A percentile compares a stretch with the other conserved stretches of the same genome.
Evolutionary conservation across 148 eudicot genomes (phyloP).

Genomic region (Pouteria glomerata): DNA sequence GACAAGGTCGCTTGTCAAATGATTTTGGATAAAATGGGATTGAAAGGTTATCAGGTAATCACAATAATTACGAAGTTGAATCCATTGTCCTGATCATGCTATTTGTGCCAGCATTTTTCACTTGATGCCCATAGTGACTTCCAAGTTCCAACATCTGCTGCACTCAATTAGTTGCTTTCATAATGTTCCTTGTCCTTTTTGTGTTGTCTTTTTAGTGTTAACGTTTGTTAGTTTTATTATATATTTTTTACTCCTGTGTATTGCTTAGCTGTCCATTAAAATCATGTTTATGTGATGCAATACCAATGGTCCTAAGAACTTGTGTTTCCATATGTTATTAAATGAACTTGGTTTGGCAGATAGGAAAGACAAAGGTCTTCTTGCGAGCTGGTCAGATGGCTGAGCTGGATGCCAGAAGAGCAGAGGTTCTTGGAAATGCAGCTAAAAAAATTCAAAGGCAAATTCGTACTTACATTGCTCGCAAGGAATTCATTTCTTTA

Average conservation of each 20-base stretch:
- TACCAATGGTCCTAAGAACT: neutral
- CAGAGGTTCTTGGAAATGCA: constrained; percentile 89
- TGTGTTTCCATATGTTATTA: neutral
- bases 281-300: neutral
- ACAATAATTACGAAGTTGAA: neutral
- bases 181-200: neutral
- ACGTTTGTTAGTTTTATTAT: neutral
- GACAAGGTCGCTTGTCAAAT: constrained; percentile 85
- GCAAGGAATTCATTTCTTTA: constrained; percentile 64
- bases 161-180: neutral
- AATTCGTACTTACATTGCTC: constrained; percentile 81
- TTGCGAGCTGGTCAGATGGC: constrained; percentile 99
- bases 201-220: neutral
- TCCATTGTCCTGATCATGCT: neutral
- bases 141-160: constrained; percentile 3
- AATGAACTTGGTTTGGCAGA: constrained; percentile 42
- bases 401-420: constrained; percentile 88
- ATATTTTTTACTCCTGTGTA: neutral
- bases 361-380: constrained; percentile 95
- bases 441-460: constrained; percentile 88
- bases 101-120: neutral
- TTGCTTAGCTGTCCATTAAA: neutral
- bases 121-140: constrained; percentile 4
- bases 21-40: constrained; percentile 87
- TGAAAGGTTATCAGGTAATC: constrained; percentile 92